phyloP scores from a whole-genome alignment of 202 grass and related monocot species.

The Saccharum hybrid region DNA sequence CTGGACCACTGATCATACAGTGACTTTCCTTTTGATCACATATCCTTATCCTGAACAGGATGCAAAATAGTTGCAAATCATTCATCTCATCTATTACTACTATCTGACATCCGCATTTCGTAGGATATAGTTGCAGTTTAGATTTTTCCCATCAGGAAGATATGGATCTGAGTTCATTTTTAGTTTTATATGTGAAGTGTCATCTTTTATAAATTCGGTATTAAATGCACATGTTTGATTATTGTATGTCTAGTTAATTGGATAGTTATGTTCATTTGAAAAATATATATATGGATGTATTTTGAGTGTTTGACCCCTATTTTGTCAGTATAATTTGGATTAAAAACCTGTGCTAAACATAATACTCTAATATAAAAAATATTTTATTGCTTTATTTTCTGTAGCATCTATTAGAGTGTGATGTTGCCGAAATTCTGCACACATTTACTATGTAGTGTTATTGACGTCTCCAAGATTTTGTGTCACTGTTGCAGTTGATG shows the following conservation, averaged over 20 bases:
- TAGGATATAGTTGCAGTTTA: neutral
- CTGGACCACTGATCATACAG: neutral
- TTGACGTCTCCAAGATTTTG: conserved; percentile 4
- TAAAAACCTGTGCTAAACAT: neutral
- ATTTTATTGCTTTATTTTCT: neutral
- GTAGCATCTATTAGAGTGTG: neutral
- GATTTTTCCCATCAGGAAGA: neutral
- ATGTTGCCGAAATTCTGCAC: conserved; percentile 6
- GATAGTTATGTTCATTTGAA: neutral
- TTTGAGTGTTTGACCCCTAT: neutral
- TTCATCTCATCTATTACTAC: neutral
- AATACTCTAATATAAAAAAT: neutral
- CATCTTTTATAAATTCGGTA: neutral
- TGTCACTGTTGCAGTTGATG: neutral
- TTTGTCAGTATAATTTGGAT: neutral
- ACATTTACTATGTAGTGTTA: neutral
- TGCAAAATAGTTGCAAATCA: neutral
- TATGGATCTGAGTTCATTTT: neutral
- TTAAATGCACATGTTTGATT: neutral
- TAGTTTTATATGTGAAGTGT: neutral
- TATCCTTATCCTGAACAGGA: neutral
- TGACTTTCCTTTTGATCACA: neutral
- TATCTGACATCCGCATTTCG: neutral
- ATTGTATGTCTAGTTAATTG: neutral
- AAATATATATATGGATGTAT: neutral